Conservation (phyloP, 2,329 filamentous ascomycete species). For the Aspergillus sp. region DNA sequence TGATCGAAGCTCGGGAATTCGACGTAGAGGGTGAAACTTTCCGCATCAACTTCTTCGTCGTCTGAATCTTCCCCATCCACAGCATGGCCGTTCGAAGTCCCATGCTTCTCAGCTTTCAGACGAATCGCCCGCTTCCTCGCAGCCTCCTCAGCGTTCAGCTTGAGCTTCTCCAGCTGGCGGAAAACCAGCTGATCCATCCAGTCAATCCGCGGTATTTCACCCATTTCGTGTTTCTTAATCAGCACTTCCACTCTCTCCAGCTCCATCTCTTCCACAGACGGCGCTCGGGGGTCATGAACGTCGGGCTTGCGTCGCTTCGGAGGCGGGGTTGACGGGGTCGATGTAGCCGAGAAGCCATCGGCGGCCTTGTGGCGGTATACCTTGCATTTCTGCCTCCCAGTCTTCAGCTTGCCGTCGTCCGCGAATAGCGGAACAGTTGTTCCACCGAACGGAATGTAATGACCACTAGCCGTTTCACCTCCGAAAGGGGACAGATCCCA, state of each 20-base stretch:
- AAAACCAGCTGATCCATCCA: conserved; percentile 97
- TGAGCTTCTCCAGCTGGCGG: conserved; percentile 72
- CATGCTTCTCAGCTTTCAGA: conserved; percentile 26
- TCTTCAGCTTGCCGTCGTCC: conserved; percentile 78
- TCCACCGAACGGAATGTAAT: conserved; percentile 85
- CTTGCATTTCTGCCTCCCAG: conserved; percentile 83
- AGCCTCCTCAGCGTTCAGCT: conserved; percentile 54
- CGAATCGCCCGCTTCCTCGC: conserved; percentile 47
- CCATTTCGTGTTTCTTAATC: conserved; percentile 97
- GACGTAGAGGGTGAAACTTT: conserved; percentile 73
- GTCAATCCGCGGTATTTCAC: conserved; percentile 82
- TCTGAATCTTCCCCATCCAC: conserved; percentile 33
- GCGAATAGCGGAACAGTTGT: conserved; percentile 92
- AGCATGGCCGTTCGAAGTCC: conserved; percentile 21
- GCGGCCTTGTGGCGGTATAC: conserved; percentile 73
- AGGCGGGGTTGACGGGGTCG: conserved; percentile 61
- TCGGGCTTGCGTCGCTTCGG: conserved; percentile 46
- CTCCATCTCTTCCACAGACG: conserved; percentile 67
- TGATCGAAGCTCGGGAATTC: conserved; percentile 94
- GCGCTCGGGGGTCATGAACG: conserved; percentile 36
- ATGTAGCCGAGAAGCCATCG: conserved; percentile 71
- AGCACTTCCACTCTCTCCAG: conserved; percentile 79
- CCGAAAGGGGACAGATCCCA: conserved; percentile 88
- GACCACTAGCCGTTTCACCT: conserved; percentile 57
- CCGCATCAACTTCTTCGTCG: conserved; percentile 41